Evolutionary conservation across 2,329 filamentous ascomycete genomes (phyloP).

Genomic region (Colletotrichum chlorophyti): DNA sequence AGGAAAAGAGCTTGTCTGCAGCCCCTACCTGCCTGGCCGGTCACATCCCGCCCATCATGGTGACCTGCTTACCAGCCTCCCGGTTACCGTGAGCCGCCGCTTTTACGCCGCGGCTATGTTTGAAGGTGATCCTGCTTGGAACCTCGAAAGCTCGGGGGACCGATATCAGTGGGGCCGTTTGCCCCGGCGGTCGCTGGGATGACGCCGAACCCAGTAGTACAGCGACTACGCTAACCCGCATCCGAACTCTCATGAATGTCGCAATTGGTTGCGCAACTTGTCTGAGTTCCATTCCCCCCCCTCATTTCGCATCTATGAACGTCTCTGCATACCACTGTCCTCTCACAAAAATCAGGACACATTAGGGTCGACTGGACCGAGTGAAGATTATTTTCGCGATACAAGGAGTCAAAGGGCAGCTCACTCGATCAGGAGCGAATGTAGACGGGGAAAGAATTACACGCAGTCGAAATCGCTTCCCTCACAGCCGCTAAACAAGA

Average conservation of each 20-base stretch:
- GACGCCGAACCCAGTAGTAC: neutral
- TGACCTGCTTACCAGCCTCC: slow-evolving; percentile 13
- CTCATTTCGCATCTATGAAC: no score
- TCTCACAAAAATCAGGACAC: neutral
- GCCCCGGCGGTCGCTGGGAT: neutral
- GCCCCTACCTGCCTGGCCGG: no score
- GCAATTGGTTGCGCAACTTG: slow-evolving; percentile 5
- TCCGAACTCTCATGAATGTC: neutral
- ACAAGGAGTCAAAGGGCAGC: no score
- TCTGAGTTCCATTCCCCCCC: neutral
- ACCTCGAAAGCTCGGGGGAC: neutral
- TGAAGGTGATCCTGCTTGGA: neutral
- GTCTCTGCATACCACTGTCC: no score
- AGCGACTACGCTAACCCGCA: slow-evolving; percentile 11
- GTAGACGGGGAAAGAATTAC: no score
- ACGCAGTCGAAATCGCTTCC: no score
- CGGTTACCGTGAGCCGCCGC: slow-evolving; percentile 3
- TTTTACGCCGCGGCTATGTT: neutral
- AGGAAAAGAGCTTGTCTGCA: slow-evolving; percentile 6
- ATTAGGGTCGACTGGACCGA: no score
- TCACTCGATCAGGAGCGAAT: no score
- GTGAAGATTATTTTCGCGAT: no score
- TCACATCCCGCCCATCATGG: neutral
- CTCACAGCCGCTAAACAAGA: neutral
- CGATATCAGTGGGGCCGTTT: neutral